Evolutionary conservation across 2,329 filamentous ascomycete species (phyloP).

Genomic region (Ascochyta clinopodiicola): DNA sequence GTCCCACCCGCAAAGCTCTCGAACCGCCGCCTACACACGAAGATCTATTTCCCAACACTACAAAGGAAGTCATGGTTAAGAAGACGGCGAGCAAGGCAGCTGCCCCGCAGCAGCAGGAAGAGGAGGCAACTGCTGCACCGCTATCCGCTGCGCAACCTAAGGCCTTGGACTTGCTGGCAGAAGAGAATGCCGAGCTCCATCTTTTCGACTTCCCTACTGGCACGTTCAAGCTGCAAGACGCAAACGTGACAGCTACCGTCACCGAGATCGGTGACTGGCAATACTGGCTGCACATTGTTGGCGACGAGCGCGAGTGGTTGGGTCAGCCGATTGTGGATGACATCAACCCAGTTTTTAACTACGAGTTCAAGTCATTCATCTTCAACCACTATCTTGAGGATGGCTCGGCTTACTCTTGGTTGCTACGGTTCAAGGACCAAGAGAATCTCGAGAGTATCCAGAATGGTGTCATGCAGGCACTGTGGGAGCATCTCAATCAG

Average conservation of each 20-base stretch:
- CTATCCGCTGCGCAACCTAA: constrained; percentile 69
- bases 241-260: constrained; percentile 76
- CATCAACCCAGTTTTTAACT: constrained; percentile 98
- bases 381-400: constrained; percentile 95
- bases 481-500: constrained; percentile 97
- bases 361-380: constrained; percentile 98
- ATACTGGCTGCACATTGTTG: constrained; percentile 90
- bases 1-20: constrained; percentile 51
- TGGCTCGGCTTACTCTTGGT: constrained; percentile 92
- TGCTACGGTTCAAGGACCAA: constrained; percentile 88
- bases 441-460: constrained; percentile 84
- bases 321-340: constrained; percentile 86
- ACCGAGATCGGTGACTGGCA: constrained; percentile 89
- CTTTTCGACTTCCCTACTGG: constrained; percentile 90
- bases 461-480: constrained; percentile 89
- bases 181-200: constrained; percentile 84
- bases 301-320: constrained; percentile 80
- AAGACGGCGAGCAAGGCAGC: constrained; percentile 46
- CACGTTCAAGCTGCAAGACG: constrained; percentile 82
- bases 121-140: constrained; percentile 64
- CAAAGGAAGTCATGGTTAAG: constrained; percentile 51
- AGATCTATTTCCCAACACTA: constrained; percentile 46
- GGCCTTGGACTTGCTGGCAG: constrained; percentile 73
- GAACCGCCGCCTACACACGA: constrained; percentile 40
- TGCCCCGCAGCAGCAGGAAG: constrained; percentile 42